phyloP scores from a whole-genome alignment of 352 stramenopile genomes.

The Globisporangium echinulatum region DNA sequence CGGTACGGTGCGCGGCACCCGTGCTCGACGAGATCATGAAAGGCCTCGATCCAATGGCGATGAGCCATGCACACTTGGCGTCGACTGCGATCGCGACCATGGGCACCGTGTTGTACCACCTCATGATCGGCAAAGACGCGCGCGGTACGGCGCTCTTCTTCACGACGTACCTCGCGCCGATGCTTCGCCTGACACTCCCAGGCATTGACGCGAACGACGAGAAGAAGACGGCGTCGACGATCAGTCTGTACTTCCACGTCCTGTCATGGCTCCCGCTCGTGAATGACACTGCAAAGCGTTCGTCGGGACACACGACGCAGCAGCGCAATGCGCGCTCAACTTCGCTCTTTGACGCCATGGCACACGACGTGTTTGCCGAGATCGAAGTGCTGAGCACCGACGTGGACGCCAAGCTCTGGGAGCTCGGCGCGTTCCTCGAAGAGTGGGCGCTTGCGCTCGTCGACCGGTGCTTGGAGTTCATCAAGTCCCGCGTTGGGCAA shows the following conservation, averaged over 20 bases:
- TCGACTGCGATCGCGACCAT: slow-evolving; percentile 66
- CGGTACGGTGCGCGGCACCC: slow-evolving; percentile 23
- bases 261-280: slow-evolving; percentile 66
- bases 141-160: slow-evolving; percentile 44
- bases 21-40: slow-evolving; percentile 72
- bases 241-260: slow-evolving; percentile 61
- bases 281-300: slow-evolving; percentile 47
- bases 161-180: slow-evolving; percentile 42
- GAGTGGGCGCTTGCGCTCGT: slow-evolving; percentile 59
- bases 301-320: slow-evolving; percentile 28
- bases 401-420: slow-evolving; percentile 49
- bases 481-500: slow-evolving; percentile 42
- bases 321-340: slow-evolving; percentile 24
- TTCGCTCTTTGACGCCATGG: slow-evolving; percentile 36
- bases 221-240: slow-evolving; percentile 59
- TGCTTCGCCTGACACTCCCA: slow-evolving; percentile 55
- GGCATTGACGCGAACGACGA: slow-evolving; percentile 78
- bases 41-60: slow-evolving; percentile 52
- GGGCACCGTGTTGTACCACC: slow-evolving; percentile 46
- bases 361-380: slow-evolving; percentile 32
- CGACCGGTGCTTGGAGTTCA: slow-evolving; percentile 60
- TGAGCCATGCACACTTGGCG: slow-evolving; percentile 70
- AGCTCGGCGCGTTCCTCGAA: slow-evolving; percentile 49
- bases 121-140: slow-evolving; percentile 53
- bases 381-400: slow-evolving; percentile 24